A percentile compares a stretch with the other conserved stretches of the same genome.
Evolutionary conservation across 805 yeast genomes (phyloP).

Genomic region (Candida easanensis): DNA sequence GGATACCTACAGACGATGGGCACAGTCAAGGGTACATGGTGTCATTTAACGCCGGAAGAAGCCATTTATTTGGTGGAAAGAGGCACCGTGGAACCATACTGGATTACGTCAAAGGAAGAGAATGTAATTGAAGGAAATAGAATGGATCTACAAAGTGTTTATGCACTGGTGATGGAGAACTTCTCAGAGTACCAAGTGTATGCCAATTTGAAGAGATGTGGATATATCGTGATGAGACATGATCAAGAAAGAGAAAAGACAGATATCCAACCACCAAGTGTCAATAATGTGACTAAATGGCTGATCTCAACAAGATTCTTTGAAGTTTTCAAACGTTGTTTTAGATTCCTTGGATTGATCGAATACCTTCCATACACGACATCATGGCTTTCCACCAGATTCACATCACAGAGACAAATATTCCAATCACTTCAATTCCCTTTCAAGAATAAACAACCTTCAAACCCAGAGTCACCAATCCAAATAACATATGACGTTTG

Average conservation of each 20-base stretch:
- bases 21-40: constrained; percentile 40
- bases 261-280: not conserved
- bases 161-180: constrained; percentile 45
- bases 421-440: constrained; percentile 31
- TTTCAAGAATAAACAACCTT: constrained; percentile 11
- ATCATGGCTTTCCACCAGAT: constrained; percentile 21
- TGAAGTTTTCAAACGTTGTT: not conserved
- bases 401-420: constrained; percentile 27
- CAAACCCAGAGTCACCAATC: constrained; percentile 11
- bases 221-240: constrained; percentile 57
- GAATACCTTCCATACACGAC: constrained; percentile 16
- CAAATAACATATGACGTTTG: constrained; percentile 59
- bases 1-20: constrained; percentile 76
- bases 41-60: constrained; percentile 64
- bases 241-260: constrained; percentile 8
- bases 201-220: constrained; percentile 71
- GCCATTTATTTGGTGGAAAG: constrained; percentile 76
- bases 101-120: constrained; percentile 22
- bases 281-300: not conserved
- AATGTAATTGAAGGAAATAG: constrained; percentile 22
- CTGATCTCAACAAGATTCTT: not conserved
- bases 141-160: constrained; percentile 62
- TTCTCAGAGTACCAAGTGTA: constrained; percentile 64
- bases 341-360: constrained; percentile 6
- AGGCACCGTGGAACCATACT: constrained; percentile 55